Evolutionary conservation across 2,329 filamentous ascomycete genomes (phyloP), one percentile per base, ranked within the genome.

Genomic region (Fusarium graminum): DNA sequence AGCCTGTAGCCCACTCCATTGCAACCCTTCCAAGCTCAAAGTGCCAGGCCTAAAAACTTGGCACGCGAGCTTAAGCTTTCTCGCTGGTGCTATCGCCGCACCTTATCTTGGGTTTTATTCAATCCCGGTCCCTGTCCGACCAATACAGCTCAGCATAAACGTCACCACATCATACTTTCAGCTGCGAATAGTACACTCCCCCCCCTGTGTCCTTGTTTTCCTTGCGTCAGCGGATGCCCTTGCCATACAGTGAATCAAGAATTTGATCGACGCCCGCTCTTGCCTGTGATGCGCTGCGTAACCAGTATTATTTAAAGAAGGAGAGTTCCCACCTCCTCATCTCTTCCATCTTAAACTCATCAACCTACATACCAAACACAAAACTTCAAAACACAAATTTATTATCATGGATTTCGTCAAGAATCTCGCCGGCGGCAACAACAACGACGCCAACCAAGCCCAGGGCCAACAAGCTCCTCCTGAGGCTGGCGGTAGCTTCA

Each of bases 321-420:
- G 38, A 39, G 14, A 26, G 22, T 43, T 14, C 30, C 50, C n/a
- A 2, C 14, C 14, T 26, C 16, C 10, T 17, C 14, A 11, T 26
- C 16, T 12, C 14, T 22, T 26, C 30, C 2, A 32, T n/a, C 25
- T 32, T 43, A 16, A 22, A 34, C 11, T 19, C n/a, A 29, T 41
- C 17, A 30, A 34, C n/a, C 46, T 50, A 42, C 26, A 26, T n/a
- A 46, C 7, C 28, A 41, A n/a, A 8, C n/a, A 34, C n/a, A 50
- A 32, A 19, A 36, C n/a, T 4, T 19, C 5, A 9, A n/a, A 17
- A 25, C 17, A 4, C 16, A 29, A 32, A 26, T 6, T n/a, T 11
- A 55, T 55, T 70, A 79, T 30, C 63, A 87, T 87, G 85, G 84
- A 87, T 71, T 84, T 83, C 72, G 70, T 87, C 74, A 87, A 86